These are phyloP conservation scores for Rhododendron williamsianum DNA, from an alignment of 148 eudicot species.

Conservation along the genomic window DNA sequence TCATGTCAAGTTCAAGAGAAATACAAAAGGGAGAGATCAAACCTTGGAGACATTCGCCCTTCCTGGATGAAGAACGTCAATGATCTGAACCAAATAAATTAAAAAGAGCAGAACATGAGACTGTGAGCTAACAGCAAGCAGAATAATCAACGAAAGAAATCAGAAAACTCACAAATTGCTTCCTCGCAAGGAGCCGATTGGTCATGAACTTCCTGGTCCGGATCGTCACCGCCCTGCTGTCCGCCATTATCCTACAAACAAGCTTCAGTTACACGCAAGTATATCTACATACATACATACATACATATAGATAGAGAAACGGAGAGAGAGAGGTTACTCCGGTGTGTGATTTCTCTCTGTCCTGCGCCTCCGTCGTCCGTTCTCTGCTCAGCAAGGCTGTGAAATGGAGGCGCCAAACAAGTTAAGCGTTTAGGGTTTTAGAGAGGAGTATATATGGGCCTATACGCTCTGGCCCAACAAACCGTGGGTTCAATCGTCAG, in stretches of 20 bases:
- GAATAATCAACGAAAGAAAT: not conserved
- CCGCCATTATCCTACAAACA: constrained; percentile 45
- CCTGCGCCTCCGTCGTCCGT: not conserved
- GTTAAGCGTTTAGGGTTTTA: not conserved
- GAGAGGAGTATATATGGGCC: not conserved
- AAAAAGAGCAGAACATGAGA: not conserved
- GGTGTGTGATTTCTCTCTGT: not conserved
- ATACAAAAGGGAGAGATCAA: not conserved
- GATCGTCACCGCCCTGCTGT: constrained; percentile 60
- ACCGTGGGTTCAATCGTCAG: not conserved
- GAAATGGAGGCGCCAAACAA: not conserved
- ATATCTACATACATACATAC: not conserved
- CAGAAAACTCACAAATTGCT: constrained; percentile 55
- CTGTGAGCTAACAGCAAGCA: not conserved
- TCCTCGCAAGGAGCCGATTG: constrained; percentile 74
- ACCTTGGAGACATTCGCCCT: constrained; percentile 86
- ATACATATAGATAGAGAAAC: not conserved
- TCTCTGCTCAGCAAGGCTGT: not conserved
- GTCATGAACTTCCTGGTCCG: constrained; percentile 91
- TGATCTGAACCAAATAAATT: constrained; percentile 30
- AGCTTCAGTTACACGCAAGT: not conserved
- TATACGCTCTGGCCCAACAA: not conserved
- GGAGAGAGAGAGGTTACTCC: not conserved
- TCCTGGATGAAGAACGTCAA: constrained; percentile 89
- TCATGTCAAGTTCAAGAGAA: not conserved